Base-by-base conservation (phyloP, 2,329 filamentous ascomycete species). In the Colletotrichum sp. region DNA sequence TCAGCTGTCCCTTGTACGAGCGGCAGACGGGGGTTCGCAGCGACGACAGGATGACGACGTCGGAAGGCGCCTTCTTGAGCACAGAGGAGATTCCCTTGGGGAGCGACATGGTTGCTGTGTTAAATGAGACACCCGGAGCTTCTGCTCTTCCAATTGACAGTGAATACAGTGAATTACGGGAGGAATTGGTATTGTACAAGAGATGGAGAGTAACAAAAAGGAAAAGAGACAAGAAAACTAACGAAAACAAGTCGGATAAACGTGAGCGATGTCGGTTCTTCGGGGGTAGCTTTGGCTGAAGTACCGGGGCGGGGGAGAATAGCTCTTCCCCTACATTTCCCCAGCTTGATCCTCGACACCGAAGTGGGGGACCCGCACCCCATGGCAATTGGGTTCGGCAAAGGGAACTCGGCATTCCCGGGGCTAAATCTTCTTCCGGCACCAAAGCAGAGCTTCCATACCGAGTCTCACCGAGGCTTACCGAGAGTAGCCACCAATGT, bases 11-110 rank as follows among this genome's bases (percentile, higher is more conserved):
- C 81, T 95, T 95, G 87, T 95, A 94, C 55, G 95, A 92, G 77
- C 95, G 92, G 75, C 94, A 96, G 78, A 98, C 90, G 55, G 96
- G 94, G 9, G 96, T 98, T 79, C 96, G 95, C 55, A 98, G 90
- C n/a, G 96, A 92, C 24, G 96, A 97, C 80, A 98, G 92, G 82
- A 98, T 94, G 80, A 98, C 95, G 56, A 95, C 91, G 86, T 98
- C 96, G 78, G 92, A 91, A 55, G 95, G 94, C 28, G 92, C 87
- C 85, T 97, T 98, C 81, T 92, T 86, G 75, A 98, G 92, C 79
- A 98, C 92, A 81, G 93, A 90, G 79, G 92, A 91, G 77, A 96
- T 88, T 81, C 95, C 95, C 81, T 90, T 91, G 30, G 90, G 89
- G 65, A 92, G 85, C 59, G 86, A 83, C 88, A 90, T 90, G 8